These are phyloP conservation scores for Cicer cuneatum DNA, from an alignment of 306 rosid species.

Conservation along the genomic window DNA sequence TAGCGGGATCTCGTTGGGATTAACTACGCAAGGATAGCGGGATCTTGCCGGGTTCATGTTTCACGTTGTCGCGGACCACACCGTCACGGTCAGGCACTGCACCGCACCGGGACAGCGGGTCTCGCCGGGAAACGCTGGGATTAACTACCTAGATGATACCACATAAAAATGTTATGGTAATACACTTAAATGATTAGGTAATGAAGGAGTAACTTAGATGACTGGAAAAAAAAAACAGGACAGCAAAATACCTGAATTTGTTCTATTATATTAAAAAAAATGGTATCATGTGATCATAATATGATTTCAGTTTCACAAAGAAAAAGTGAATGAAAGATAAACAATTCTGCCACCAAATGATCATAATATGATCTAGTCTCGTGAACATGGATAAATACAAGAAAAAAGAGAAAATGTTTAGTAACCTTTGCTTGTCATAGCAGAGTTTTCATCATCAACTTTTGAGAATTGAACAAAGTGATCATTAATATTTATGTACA, in stretches of 20 bases:
- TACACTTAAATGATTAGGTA: constrained; percentile 3
- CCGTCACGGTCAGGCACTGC: too few species aligned
- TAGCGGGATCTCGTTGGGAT: too few species aligned
- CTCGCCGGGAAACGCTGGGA: too few species aligned
- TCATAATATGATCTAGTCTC: constrained; percentile 23
- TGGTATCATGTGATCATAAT: constrained; percentile 19
- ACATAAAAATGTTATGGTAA: constrained; percentile 14
- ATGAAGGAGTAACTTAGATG: constrained; percentile 2
- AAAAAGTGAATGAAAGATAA: constrained; percentile 33
- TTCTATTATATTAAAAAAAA: constrained; percentile 15
- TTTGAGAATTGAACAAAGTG: constrained; percentile 85
- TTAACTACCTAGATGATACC: too few species aligned
- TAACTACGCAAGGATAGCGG: too few species aligned
- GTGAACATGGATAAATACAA: background rate
- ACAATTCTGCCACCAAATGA: constrained; percentile 31
- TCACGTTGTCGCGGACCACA: too few species aligned
- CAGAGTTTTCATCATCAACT: constrained; percentile 62
- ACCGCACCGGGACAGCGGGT: too few species aligned
- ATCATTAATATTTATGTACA: constrained; percentile 85
- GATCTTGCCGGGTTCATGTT: too few species aligned
- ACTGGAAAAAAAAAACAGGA: constrained; percentile 12
- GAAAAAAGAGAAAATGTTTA: constrained; percentile 9
- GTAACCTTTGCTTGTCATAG: constrained; percentile 61
- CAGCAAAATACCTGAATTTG: constrained; percentile 11
- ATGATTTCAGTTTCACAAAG: constrained; percentile 25